phyloP scores from a whole-genome alignment of 2,329 filamentous ascomycete genomes.

The Pyricularia sp. region DNA sequence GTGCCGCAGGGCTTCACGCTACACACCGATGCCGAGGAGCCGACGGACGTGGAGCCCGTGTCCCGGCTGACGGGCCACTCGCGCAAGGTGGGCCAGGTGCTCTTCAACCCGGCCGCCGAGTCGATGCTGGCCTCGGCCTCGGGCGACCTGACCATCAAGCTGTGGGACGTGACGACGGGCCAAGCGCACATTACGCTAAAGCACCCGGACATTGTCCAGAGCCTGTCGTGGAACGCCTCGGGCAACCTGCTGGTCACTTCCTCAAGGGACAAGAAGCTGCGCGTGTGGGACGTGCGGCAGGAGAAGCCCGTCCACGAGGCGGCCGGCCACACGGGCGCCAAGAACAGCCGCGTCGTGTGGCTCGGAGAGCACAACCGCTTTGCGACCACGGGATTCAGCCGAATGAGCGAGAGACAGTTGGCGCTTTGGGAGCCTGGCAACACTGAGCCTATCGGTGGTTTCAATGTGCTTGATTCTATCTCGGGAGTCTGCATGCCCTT shows the following conservation, averaged over 20 bases:
- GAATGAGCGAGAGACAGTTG: conserved; percentile 95
- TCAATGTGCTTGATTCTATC: conserved; percentile 85
- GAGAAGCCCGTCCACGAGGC: conserved; percentile 80
- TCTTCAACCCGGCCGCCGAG: conserved; percentile 94
- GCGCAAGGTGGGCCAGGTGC: conserved; percentile 92
- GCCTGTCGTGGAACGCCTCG: conserved; percentile 88
- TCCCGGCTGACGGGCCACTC: conserved; percentile 80
- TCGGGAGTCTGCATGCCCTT: conserved; percentile 99
- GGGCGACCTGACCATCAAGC: conserved; percentile 87
- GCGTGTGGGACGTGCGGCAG: conserved; percentile 95
- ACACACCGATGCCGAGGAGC: conserved; percentile 75
- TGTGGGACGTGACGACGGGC: conserved; percentile 86
- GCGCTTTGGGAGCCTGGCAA: conserved; percentile 90
- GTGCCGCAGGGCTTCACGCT: conserved; percentile 83
- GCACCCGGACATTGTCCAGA: conserved; percentile 88
- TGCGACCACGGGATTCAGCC: conserved; percentile 93
- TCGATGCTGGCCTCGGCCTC: conserved; percentile 93
- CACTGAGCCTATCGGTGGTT: conserved; percentile 80
- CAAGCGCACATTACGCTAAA: conserved; percentile 67
- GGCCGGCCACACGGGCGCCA: conserved; percentile 80
- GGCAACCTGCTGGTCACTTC: conserved; percentile 84
- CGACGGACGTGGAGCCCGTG: conserved; percentile 70
- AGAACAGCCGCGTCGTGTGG: conserved; percentile 96
- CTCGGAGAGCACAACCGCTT: conserved; percentile 94
- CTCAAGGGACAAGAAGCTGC: conserved; percentile 94